phyloP scores from a whole-genome alignment of 352 stramenopile species.

The Globisporangium radiosum region DNA sequence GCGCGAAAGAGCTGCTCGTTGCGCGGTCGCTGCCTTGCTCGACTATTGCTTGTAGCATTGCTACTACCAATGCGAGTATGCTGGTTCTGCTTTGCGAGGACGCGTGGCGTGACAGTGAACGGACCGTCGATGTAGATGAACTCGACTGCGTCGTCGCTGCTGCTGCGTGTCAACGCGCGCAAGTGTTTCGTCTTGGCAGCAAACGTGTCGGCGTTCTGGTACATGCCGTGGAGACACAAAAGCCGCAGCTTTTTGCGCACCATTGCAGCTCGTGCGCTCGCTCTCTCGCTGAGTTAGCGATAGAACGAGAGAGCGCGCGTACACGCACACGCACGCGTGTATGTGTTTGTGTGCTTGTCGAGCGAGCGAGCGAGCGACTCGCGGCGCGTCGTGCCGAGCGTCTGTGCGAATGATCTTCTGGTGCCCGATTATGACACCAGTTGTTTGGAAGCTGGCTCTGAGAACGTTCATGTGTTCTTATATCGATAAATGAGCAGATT shows the following conservation, averaged over 20 bases:
- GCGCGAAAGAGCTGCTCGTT: conserved; percentile 59
- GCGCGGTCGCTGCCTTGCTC: conserved; percentile 23
- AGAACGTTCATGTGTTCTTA: too few species aligned
- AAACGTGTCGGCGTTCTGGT: conserved; percentile 71
- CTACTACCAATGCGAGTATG: conserved; percentile 2
- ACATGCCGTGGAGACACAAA: conserved; percentile 83
- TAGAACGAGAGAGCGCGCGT: too few species aligned
- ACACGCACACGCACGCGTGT: too few species aligned
- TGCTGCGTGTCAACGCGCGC: conserved; percentile 15
- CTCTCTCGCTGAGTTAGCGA: too few species aligned
- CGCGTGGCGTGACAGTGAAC: conserved; percentile 65
- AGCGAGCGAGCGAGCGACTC: too few species aligned
- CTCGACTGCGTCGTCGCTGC: conserved; percentile 28
- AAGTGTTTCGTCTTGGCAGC: conserved; percentile 62
- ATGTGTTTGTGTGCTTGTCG: too few species aligned
- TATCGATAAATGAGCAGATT: too few species aligned
- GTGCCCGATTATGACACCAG: too few species aligned
- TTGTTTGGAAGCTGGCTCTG: too few species aligned
- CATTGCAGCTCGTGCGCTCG: too few species aligned
- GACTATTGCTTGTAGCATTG: conserved; percentile 4
- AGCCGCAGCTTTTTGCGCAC: conserved; percentile 38
- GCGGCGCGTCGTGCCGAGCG: too few species aligned
- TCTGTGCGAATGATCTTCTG: too few species aligned
- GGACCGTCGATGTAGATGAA: conserved; percentile 71
- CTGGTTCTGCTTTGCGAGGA: conserved; percentile 42